Evolutionary conservation across 257 asterid genomes (phyloP).

Genomic region (Plantago ovata): DNA sequence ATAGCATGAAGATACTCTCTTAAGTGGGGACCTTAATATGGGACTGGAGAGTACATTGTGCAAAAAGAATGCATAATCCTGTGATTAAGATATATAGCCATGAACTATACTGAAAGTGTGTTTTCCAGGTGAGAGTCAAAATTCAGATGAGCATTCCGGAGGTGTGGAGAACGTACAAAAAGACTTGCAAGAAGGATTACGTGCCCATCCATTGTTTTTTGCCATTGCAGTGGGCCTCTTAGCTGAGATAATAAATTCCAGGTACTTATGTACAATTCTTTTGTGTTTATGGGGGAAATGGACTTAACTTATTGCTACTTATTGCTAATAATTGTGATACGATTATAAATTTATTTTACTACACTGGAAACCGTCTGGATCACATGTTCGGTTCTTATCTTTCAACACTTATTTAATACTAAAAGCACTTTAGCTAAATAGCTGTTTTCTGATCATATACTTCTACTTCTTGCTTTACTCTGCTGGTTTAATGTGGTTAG

Average conservation of each 20-base stretch:
- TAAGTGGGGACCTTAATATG: no score
- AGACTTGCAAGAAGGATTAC: conserved; percentile 11
- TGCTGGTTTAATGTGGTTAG: no score
- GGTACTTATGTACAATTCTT: background rate
- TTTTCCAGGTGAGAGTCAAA: background rate
- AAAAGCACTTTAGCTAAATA: background rate
- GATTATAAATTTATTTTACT: background rate
- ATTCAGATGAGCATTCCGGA: background rate
- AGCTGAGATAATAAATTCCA: conserved; percentile 14
- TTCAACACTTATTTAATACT: background rate
- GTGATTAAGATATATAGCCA: no score
- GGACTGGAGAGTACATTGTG: no score
- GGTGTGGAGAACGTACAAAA: background rate
- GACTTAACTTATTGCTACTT: background rate
- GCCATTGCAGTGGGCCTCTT: conserved; percentile 17
- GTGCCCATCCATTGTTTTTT: conserved; percentile 11
- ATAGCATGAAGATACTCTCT: no score
- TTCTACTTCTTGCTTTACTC: background rate
- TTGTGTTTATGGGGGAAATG: background rate
- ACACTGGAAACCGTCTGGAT: background rate
- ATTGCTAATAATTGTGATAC: background rate
- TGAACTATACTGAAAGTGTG: background rate
- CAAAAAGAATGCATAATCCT: no score
- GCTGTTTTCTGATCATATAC: background rate
- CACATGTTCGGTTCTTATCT: background rate